Evolutionary conservation across 2,329 filamentous ascomycete species (phyloP).

Genomic region (Hymenoscyphus occultus): DNA sequence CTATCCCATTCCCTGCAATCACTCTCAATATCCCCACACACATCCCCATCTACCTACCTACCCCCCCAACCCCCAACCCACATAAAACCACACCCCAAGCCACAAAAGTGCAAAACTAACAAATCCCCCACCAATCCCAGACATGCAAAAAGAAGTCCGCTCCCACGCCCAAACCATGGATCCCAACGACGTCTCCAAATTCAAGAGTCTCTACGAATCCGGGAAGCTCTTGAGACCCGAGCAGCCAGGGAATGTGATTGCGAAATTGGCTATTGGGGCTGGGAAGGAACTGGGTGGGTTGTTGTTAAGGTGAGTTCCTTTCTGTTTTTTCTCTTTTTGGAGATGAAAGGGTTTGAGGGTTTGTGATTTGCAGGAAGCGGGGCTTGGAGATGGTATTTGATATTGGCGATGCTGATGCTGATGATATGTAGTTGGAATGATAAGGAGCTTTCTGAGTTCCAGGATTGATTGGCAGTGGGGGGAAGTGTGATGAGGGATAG

Average conservation of each 20-base stretch:
- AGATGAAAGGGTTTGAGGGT: not conserved
- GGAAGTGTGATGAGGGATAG: no score
- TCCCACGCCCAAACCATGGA: slow-evolving; percentile 63
- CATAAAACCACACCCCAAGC: no score
- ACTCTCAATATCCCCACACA: no score
- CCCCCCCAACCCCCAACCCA: not conserved
- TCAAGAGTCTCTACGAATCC: slow-evolving; percentile 64
- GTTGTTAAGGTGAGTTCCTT: slow-evolving; percentile 60
- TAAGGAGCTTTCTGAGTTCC: slow-evolving; percentile 52
- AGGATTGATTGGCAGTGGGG: slow-evolving; percentile 32
- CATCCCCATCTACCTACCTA: no score
- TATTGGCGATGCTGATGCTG: not conserved
- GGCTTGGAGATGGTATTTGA: no score
- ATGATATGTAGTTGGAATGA: slow-evolving; percentile 48
- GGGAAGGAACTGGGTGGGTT: slow-evolving; percentile 69
- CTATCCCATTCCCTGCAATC: no score
- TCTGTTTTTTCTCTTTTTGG: not conserved
- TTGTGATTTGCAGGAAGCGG: no score
- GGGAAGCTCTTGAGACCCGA: slow-evolving; percentile 77
- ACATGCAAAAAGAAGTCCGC: slow-evolving; percentile 83
- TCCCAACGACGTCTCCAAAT: slow-evolving; percentile 56
- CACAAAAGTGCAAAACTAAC: not conserved
- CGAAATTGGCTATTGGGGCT: slow-evolving; percentile 67
- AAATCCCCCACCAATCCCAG: slow-evolving; percentile 30
- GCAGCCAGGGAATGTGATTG: slow-evolving; percentile 83